phyloP scores from a whole-genome alignment of 2,329 filamentous ascomycete genomes.

The Cucurbitaria berberidis region DNA sequence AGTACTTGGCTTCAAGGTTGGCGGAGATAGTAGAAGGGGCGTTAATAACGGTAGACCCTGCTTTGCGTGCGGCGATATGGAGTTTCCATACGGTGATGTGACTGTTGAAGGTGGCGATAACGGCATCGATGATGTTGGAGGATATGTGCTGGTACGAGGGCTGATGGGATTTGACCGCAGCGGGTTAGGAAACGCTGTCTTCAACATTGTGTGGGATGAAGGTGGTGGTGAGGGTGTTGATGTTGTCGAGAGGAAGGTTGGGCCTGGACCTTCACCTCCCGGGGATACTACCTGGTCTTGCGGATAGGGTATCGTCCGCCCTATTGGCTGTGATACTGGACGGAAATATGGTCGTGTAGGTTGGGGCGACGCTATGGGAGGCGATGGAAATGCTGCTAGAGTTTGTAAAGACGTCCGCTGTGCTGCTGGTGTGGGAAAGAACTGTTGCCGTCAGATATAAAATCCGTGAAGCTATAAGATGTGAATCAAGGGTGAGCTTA shows the following conservation, averaged over 20 bases:
- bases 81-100: conserved; percentile 17
- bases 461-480: not conserved
- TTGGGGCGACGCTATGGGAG: conserved; percentile 26
- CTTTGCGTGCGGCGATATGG: conserved; percentile 18
- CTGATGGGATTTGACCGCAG: conserved; percentile 31
- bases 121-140: conserved; percentile 30
- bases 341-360: conserved; percentile 15
- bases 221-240: conserved; percentile 44
- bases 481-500: conserved; percentile 49
- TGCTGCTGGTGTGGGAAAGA: conserved; percentile 28
- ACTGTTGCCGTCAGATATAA: conserved; percentile 29
- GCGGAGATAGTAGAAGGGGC: conserved; percentile 43
- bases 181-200: conserved; percentile 30
- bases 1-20: conserved; percentile 41
- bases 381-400: conserved; percentile 10
- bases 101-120: conserved; percentile 33
- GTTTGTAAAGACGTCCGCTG: conserved; percentile 20
- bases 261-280: conserved; percentile 25
- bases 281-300: conserved; percentile 21
- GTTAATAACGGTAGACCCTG: conserved; percentile 30
- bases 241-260: conserved; percentile 43
- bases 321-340: conserved; percentile 28
- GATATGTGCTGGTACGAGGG: conserved; percentile 16
- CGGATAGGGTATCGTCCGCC: conserved; percentile 19
- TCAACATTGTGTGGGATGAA: conserved; percentile 34